phyloP scores from a whole-genome alignment of 2,329 filamentous ascomycete genomes.

The Alternaria metachromatica region DNA sequence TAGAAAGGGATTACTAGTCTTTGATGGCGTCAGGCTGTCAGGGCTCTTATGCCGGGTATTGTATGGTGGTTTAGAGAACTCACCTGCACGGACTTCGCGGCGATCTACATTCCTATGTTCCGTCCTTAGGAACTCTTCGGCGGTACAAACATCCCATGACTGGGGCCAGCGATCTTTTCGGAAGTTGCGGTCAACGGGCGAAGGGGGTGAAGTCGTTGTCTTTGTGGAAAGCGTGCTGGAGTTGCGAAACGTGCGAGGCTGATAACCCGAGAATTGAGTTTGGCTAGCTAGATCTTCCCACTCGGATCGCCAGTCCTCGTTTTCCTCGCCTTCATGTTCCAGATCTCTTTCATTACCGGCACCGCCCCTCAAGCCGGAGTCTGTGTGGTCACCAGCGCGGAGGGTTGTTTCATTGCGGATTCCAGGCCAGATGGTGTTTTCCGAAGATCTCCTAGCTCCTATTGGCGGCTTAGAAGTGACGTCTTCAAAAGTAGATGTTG shows the following conservation, averaged over 20 bases:
- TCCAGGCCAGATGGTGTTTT: not conserved
- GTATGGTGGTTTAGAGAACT: not conserved
- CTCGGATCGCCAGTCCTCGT: constrained; percentile 6
- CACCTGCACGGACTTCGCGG: not conserved
- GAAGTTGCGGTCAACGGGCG: not conserved
- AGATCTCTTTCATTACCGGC: not conserved
- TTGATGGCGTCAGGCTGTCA: not conserved
- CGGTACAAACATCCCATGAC: not conserved
- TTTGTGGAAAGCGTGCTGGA: constrained; percentile 1
- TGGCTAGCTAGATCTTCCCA: not conserved
- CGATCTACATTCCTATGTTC: not conserved
- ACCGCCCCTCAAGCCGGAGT: constrained; percentile 2
- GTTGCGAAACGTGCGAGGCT: not conserved
- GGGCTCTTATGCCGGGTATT: not conserved
- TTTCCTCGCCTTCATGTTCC: not conserved
- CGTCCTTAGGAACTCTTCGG: not conserved
- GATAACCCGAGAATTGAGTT: not conserved
- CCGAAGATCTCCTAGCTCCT: not conserved
- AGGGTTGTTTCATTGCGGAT: not conserved
- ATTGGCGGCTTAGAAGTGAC: not conserved
- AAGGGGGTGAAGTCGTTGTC: not conserved
- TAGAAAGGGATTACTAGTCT: not conserved
- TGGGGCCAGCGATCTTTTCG: not conserved
- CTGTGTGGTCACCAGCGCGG: not conserved
- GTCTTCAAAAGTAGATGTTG: not conserved